Evolutionary conservation across 225 moss, liverwort and hornwort genomes (phyloP), one percentile per base, ranked within the genome.

Genomic region (Climacium dendroides): DNA sequence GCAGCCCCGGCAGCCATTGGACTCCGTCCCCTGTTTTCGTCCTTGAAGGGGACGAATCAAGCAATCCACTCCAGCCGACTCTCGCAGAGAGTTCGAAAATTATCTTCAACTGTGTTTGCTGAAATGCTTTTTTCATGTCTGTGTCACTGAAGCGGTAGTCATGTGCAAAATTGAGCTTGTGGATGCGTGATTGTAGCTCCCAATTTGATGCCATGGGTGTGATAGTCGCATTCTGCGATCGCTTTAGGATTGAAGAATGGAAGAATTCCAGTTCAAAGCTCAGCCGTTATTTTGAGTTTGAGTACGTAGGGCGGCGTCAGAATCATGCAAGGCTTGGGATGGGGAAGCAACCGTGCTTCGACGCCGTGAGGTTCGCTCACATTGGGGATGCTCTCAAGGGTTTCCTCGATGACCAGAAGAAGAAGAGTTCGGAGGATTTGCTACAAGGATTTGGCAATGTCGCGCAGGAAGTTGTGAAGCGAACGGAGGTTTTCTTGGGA

Each of bases 351-450:
- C 39, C 15, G 43, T 78, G 57, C 32, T 77, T n/a, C 53, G 59
- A 41, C 83, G 72, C 57, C 24, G 43, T 64, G n/a, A 53, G 57
- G 55, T 87, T 92, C 39, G 90, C 90, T 19, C 90, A 89, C 82
- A 79, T 92, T 78, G 92, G 90, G 32, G 90, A 89, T 23, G 90
- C 90, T 54, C 20, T 92, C 63, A 89, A 87, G 73, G 78, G 74
- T 65, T 85, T 90, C 32, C 18, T 89, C 10, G 92, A 89, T 35
- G 83, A 47, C 7, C 65, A 55, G 85, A 76, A 15, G 53, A 90
- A 87, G 54, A 87, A 82, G 43, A 79, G 71, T 65, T 65, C 83
- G 54, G 67, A 82, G 78, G 78, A 83, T 29, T 57, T 89, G 39
- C 52, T 88, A 11, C 80, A 78, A 55, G 85, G 69, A 69, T 75